Base-by-base conservation (phyloP, 2,329 filamentous ascomycete genomes). In the Tolypocladium inflatum region DNA sequence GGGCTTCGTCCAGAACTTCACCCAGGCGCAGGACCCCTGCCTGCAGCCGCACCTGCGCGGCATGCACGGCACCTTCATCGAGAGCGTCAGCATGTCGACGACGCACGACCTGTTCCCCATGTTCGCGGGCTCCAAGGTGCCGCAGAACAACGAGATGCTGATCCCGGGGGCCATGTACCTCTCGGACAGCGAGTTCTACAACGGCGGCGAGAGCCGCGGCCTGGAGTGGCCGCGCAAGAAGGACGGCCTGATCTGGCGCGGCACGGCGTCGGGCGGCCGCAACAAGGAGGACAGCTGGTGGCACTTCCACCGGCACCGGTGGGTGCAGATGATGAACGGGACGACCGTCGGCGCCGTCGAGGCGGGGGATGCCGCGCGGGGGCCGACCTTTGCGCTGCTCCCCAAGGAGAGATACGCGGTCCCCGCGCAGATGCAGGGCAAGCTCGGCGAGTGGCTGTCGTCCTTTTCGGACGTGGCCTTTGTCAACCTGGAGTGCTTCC, bases 231-330 rank as follows among this genome's bases (percentile, higher is more conserved):
- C 74, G 5, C 68, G 77, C 35, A 89, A 89, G 70, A 71, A 72
- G 33, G 75, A 81, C 57, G 74, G 71, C 3, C 70, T 85, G 53
- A 73, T 86, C 43, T 89, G 86, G 86, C 82, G 86, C 42, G 86
- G 86, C 51, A 81, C 83, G 2, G 84, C 82, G 2, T 86, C 84
- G 9, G 86, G 85, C 2, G 85, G 84, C 1, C 74, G 76, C 33
- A 71, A 76, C 52, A 72, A 71, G 57, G 64, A 65, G 15, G 68
- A 83, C 51, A 87, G 81, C 60, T 90, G 87, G 86, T 77, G 76
- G 39, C 80, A 83, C 38, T 88, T 89, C 64, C 87, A 90, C 61
- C 83, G 87, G 17, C 86, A 88, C 64, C 83, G 87, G 4, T 82
- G 89, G 58, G 74, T 89, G 33, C 76, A 84, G 59, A 87, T 89